Evolutionary conservation across 2,329 filamentous ascomycete species (phyloP).

Genomic region (Sporothrix brasiliensis): DNA sequence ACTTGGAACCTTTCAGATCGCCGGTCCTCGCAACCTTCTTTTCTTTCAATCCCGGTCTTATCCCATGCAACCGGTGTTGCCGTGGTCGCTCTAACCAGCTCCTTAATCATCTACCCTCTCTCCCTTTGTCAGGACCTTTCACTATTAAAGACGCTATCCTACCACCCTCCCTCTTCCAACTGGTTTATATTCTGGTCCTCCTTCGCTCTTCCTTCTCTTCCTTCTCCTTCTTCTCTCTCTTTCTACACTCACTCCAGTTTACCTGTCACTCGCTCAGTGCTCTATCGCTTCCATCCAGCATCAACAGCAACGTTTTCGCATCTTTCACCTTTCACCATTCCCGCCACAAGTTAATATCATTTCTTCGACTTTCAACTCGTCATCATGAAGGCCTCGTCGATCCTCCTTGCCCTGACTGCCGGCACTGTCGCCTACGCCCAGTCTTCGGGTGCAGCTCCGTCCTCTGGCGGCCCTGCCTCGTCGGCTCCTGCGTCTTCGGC

Average conservation of each 20-base stretch:
- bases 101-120: slow-evolving; percentile 23
- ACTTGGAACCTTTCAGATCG: background rate
- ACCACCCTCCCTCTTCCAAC: background rate
- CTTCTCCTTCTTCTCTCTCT: background rate
- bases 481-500: background rate
- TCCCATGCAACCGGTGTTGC: slow-evolving; percentile 18
- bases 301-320: background rate
- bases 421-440: slow-evolving; percentile 18
- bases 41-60: background rate
- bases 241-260: background rate
- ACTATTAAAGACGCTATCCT: background rate
- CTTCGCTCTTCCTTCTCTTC: background rate
- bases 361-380: background rate
- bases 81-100: background rate
- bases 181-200: background rate
- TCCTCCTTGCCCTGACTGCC: slow-evolving; percentile 28
- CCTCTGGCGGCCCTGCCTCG: background rate
- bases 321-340: background rate
- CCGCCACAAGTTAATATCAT: slow-evolving; percentile 5
- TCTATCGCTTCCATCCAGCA: background rate
- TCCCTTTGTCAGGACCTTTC: slow-evolving; percentile 23
- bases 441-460: background rate
- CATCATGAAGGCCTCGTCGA: slow-evolving; percentile 32
- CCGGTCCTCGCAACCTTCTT: slow-evolving; percentile 1
- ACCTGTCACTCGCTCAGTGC: slow-evolving; percentile 27